Base-by-base conservation (phyloP, 2,329 filamentous ascomycete species). In the Trichoderma guizhouense region DNA sequence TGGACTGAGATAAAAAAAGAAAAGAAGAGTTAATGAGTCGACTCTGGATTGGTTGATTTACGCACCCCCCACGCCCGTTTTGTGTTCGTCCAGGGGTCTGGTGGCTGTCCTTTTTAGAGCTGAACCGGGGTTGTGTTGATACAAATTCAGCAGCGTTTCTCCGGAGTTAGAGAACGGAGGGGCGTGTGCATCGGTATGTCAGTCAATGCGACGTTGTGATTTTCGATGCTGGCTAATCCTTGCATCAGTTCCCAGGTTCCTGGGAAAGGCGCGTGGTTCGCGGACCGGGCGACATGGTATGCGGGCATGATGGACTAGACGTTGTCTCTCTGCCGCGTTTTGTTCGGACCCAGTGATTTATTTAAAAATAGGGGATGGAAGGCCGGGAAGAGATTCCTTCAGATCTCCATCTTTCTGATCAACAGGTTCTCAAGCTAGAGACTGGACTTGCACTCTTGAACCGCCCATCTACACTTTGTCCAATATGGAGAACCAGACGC, bases 251-350 rank as follows among this genome's bases (percentile, higher is more conserved):
- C 66, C 66, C 66, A 18, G 43, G 66, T 69, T 62, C 21, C 57
- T 69, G 66, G 66, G 57, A 4, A 32, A 60, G 57, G 57, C 57
- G 39, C 24, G 26, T 28, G 55, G 55, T 58, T 69, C 66, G 66
- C 66, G 66, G 9, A 26, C 66, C 28, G 24, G 12, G 8, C 14
- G 6, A 18, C 26, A 28, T 43, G 64, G 28, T 15, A 8, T 58
- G 3, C 15, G 51, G 32, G 14, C 24, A 3, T 57, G 30, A 21
- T n/a, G 32, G 11, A 28, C 34, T n/a, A 68, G 12, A 68, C 32
- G 8, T 11, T 43, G 39, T 53, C 21, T 69, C n/a, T 34, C 15
- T 34, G n/a, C 24, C 57, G 12, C 57, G 39, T 32, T 21, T 60
- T 18, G 5, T 7, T 11, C 26, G 12, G 18, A 9, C 18, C 55